Conservation (phyloP, 169 alveolate species). For the Besnoitia besnoiti region DNA sequence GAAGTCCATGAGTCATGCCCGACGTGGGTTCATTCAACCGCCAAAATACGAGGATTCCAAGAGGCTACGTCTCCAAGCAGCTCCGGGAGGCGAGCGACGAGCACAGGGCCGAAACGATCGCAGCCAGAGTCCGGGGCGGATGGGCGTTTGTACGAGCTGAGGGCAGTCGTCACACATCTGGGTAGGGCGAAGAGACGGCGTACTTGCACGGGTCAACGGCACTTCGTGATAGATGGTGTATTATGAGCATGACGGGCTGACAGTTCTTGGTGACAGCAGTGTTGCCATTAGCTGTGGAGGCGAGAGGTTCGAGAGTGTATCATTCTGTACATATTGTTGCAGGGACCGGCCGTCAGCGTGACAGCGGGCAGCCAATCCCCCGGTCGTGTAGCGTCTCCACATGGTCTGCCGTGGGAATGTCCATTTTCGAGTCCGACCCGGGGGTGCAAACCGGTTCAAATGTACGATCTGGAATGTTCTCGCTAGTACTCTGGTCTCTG, state of each 20-base stretch:
- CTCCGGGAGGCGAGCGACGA: not conserved
- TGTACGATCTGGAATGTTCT: no score
- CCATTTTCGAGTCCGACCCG: no score
- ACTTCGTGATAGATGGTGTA: not conserved
- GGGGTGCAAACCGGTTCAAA: no score
- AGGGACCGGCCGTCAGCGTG: no score
- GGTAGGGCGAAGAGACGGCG: not conserved
- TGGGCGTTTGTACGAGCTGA: constrained; percentile 7
- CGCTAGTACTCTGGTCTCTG: no score
- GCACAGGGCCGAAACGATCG: not conserved
- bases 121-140: not conserved
- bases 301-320: not conserved
- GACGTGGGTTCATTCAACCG: not conserved
- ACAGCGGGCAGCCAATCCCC: no score
- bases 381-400: no score
- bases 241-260: not conserved
- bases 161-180: constrained; percentile 5
- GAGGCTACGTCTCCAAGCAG: not conserved
- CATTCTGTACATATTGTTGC: no score
- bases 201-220: not conserved
- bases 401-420: no score
- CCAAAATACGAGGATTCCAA: not conserved
- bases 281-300: not conserved
- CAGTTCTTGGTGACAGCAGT: no score
- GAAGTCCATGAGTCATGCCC: not conserved